phyloP scores from a whole-genome alignment of 129 eudicot genomes.

The Silybum marianum region DNA sequence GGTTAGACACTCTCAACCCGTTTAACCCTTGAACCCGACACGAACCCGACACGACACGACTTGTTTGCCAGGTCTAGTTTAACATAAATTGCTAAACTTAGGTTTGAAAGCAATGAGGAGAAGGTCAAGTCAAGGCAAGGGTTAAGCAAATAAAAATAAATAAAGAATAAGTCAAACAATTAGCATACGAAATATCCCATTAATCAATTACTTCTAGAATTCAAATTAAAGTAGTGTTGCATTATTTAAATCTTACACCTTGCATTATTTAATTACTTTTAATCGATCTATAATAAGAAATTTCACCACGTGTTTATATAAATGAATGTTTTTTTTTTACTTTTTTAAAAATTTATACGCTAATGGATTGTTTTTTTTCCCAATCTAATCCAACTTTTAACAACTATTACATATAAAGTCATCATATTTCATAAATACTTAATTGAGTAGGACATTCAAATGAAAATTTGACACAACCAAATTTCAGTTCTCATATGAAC shows the following conservation, averaged over 20 bases:
- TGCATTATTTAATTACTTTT: background rate
- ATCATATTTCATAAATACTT: too few species aligned
- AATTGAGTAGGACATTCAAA: background rate
- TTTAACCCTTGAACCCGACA: too few species aligned
- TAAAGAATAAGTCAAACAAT: background rate
- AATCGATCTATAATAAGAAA: background rate
- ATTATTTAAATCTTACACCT: too few species aligned
- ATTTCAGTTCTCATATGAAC: too few species aligned
- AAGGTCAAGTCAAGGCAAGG: background rate
- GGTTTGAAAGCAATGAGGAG: background rate
- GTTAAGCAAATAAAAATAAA: background rate
- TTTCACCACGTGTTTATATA: background rate
- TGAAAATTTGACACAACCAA: background rate
- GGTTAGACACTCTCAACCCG: too few species aligned
- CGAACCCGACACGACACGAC: too few species aligned
- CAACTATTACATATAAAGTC: background rate
- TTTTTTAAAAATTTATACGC: background rate
- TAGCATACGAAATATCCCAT: background rate
- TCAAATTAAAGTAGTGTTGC: background rate
- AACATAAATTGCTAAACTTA: background rate
- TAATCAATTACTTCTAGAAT: background rate
- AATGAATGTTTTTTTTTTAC: too few species aligned
- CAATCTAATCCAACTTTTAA: background rate
- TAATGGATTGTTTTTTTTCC: background rate
- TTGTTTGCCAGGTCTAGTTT: too few species aligned